Evolutionary conservation across 2,329 filamentous ascomycete species (phyloP), one percentile per base, ranked within the genome.

Genomic region (Fusarium tuaranense): DNA sequence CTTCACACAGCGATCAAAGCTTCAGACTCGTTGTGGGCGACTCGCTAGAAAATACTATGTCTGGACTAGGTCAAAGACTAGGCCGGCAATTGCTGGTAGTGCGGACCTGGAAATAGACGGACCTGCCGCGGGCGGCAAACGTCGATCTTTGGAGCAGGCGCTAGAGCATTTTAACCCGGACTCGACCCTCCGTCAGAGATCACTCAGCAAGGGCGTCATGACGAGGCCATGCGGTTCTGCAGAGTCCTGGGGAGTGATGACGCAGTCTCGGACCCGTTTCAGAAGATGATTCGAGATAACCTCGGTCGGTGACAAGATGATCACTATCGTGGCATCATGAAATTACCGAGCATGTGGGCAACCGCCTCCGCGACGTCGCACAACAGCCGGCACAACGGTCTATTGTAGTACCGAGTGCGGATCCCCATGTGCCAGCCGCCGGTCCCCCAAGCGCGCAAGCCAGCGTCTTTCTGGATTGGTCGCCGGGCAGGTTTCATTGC

Each of bases 121-220:
- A 76, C 70, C 69, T 77, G 70, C 75, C 76, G 76, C 72, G 75
- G 70, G 73, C 76, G 76, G 75, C 76, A 78, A 73, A 78, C 73
- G 76, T 78, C 75, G 76, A 78, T 78, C 76, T 70, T 69, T 66
- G 72, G 67, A 46, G 67, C 62, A 69, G 60, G 74, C 72, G 74
- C 75, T 78, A 78, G 65, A 74, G 65, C 68, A 59, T 60, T 55
- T 22, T 18, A 36, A 58, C 53, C 72, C 72, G 72, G 72, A 75
- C 67, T 75, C 69, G 75, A 75, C 66, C 44, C 69, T 75, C 72
- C 69, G 69, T 55, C 65, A 41, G 58, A 67, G 41, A 57, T 61
- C 62, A 30, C 51, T 57, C 22, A 57, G 36, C 38, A 51, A 67
- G 46, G 36, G 14, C 27, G 20, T 30, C 22, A 30, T 53, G 10